Evolutionary conservation across 2,329 filamentous ascomycete species (phyloP).

Genomic region (Pseudogymnoascus sp.): DNA sequence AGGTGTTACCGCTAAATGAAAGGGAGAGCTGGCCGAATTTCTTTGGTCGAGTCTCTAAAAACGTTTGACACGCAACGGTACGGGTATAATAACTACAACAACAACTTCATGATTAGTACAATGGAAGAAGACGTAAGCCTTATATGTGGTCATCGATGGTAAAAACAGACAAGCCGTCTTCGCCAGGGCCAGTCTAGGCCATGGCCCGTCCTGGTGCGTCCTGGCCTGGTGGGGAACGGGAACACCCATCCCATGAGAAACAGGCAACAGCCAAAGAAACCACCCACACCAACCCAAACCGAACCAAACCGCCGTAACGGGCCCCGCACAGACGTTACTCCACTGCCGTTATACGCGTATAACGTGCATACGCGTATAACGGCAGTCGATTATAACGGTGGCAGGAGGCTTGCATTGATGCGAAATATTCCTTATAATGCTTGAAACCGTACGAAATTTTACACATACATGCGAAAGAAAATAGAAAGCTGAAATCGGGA

Average conservation of each 20-base stretch:
- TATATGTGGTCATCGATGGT: neutral
- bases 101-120: neutral
- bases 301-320: neutral
- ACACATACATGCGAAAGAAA: neutral
- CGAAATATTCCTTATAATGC: neutral
- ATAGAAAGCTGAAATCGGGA: neutral
- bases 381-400: no score
- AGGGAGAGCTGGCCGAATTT: neutral
- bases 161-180: neutral
- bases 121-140: neutral
- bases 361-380: neutral
- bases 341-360: neutral
- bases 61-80: neutral
- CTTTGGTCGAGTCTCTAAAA: neutral
- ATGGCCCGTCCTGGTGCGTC: neutral
- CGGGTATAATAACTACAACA: neutral
- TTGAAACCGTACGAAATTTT: neutral
- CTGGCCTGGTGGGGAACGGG: neutral
- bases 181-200: neutral
- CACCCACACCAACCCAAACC: neutral
- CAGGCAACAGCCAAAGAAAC: neutral
- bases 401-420: neutral
- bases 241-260: neutral
- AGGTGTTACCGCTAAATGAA: neutral
- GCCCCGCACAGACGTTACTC: neutral